Evolutionary conservation across 768 basidiomycete species (phyloP), one percentile per base, ranked within the genome.

Genomic region (Pleurotus platypus): DNA sequence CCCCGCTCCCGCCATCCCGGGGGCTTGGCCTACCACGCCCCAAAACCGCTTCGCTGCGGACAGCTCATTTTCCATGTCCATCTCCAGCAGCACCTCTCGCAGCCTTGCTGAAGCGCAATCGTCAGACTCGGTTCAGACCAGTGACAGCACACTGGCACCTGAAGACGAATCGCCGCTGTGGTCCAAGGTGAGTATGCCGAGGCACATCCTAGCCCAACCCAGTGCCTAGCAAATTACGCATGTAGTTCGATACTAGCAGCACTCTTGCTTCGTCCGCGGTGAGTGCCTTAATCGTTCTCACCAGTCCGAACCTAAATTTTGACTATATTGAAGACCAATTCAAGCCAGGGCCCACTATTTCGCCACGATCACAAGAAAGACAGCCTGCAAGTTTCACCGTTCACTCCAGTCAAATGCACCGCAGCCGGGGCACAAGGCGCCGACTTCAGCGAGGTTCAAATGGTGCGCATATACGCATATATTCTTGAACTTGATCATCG

Each of bases 11-110:
- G 45, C 57, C 15, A 38, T 79, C 27, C 80, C 80, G 35, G 79
- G 78, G 45, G 78, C 78, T 2, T 80, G 77, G 78, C 78, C 79
- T 2, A 30, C 58, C 56, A 67, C 63, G 7, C 56, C 59, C 62
- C 63, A 43, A 38, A 35, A 55, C 18, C 61, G 22, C 30, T 35
- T 35, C 11, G 30, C 30, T 35, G 30, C 30, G 30, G 30, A 35
- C 30, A 35, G 30, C 30, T 35, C 30, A 35, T 9, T 11, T 11
- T 35, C 30, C 1, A 35, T 35, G 30, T 11, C 30, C 30, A 20
- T 35, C 22, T 24, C 26, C 20, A 12, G 26, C 5, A 27, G 49
- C 22, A 15, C 20, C 49, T 20, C 26, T 50, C 27, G 15, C 51
- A 54, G 39, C 22, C 18, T 40, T 20, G 37, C 39, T 24, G 51